A percentile compares a stretch with the other conserved stretches of the same genome.
Evolutionary conservation across 208 protist genomes (phyloP).

Genomic region (Leishmania turanica): DNA sequence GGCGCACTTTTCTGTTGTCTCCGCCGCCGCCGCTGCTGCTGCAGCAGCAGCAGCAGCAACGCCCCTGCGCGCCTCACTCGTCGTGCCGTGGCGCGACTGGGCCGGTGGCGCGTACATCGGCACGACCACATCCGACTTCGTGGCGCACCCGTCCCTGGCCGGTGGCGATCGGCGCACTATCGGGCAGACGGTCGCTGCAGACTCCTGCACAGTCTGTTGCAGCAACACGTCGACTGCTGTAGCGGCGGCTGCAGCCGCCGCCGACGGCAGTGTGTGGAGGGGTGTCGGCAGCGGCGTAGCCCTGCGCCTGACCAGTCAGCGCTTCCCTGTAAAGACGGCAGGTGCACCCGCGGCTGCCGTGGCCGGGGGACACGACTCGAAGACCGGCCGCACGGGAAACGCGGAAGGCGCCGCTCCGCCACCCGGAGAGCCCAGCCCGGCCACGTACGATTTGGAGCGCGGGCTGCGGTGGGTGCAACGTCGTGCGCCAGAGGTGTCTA

Average conservation of each 20-base stretch:
- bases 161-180: conserved; percentile 16
- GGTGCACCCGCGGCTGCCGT: neutral
- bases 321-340: conserved; percentile 14
- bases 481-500: conserved; percentile 28
- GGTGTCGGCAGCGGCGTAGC: conserved; percentile 36
- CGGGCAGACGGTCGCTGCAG: neutral
- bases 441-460: conserved; percentile 30
- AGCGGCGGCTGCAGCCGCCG: neutral
- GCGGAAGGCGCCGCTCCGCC: conserved; percentile 12
- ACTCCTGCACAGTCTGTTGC: too few relatives aligned
- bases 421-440: conserved; percentile 25
- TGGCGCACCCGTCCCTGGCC: conserved; percentile 25
- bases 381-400: neutral
- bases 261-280: conserved; percentile 14
- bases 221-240: neutral
- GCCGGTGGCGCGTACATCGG: conserved; percentile 31
- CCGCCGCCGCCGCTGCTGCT: neutral
- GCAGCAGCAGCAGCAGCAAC: neutral
- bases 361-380: neutral
- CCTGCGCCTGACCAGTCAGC: conserved; percentile 29
- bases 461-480: conserved; percentile 15
- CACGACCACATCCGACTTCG: conserved; percentile 25
- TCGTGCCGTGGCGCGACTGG: conserved; percentile 33
- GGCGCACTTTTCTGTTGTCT: conserved; percentile 16
- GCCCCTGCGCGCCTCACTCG: neutral